Percentiles rank a stretch among this genome's conserved stretches.
Evolutionary conservation across 1,139 yeast species (phyloP).

Genomic region (Wickerhamomyces sp.): DNA sequence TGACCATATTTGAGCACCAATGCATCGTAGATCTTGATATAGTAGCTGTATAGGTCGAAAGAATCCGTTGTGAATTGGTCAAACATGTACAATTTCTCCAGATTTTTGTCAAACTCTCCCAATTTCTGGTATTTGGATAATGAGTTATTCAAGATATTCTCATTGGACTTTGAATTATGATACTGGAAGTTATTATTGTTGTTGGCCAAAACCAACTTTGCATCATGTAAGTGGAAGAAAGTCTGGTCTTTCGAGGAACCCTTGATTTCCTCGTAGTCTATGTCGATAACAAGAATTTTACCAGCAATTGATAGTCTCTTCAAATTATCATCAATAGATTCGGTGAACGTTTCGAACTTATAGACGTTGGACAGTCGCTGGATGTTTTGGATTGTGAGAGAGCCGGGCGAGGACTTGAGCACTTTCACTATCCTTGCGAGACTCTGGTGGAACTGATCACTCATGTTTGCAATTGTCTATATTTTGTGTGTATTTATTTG

Average conservation of each 20-base stretch:
- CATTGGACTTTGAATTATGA: conserved; percentile 6
- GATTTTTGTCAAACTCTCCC: conserved; percentile 14
- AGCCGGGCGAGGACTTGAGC: conserved; percentile 19
- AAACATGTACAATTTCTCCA: conserved; percentile 16
- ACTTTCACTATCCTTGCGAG: conserved; percentile 14
- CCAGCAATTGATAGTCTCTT: conserved; percentile 24
- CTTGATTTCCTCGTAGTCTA: conserved; percentile 17
- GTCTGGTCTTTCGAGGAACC: conserved; percentile 13
- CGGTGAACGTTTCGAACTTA: conserved; percentile 23
- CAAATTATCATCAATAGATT: conserved; percentile 10
- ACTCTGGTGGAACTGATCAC: conserved; percentile 20
- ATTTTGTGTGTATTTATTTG: too few relatives aligned
- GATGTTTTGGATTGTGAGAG: conserved; percentile 21
- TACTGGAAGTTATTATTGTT: conserved; percentile 20
- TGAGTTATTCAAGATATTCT: conserved; percentile 14
- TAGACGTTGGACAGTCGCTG: conserved; percentile 22
- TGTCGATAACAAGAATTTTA: conserved; percentile 23
- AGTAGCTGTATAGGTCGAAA: conserved; percentile 19
- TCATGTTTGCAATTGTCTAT: conserved; percentile 5
- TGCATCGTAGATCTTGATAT: conserved; percentile 7
- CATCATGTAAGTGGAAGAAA: conserved; percentile 8
- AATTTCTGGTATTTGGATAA: conserved; percentile 12
- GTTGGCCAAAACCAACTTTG: conserved; percentile 20
- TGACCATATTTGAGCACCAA: conserved; percentile 3
- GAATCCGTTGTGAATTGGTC: conserved; percentile 21